These are phyloP conservation scores for Emericellopsis cladophorae DNA, from an alignment of 2,329 filamentous ascomycete genomes.

Conservation along the genomic window DNA sequence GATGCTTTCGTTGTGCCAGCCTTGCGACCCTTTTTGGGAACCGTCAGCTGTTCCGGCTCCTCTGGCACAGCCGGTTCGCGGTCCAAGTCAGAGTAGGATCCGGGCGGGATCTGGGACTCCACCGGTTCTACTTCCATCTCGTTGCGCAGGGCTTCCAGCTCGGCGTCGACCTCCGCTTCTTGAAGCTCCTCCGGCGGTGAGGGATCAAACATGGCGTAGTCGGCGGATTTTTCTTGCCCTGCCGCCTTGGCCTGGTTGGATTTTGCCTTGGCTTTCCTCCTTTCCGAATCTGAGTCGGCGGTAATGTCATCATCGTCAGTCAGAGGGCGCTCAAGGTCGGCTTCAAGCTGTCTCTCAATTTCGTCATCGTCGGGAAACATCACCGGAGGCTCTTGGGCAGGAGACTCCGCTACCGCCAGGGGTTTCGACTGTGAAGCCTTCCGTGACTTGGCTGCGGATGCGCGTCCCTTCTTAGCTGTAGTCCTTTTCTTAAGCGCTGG, in stretches of 20 bases:
- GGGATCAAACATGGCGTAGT: conserved; percentile 42
- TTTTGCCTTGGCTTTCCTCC: conserved; percentile 16
- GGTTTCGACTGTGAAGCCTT: conserved; percentile 16
- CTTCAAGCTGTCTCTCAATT: conserved; percentile 52
- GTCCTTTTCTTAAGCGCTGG: conserved; percentile 10
- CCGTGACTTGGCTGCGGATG: conserved; percentile 25
- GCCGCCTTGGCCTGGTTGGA: conserved; percentile 14
- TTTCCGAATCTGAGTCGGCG: conserved; percentile 31
- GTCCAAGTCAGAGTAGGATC: conserved; percentile 3
- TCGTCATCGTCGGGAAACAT: conserved; percentile 47
- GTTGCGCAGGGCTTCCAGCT: conserved; percentile 33
- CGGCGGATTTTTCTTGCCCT: conserved; percentile 16
- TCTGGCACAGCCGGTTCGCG: conserved; percentile 6
- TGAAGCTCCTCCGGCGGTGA: conserved; percentile 24
- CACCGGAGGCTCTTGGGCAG: conserved; percentile 27
- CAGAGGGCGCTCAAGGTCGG: conserved; percentile 45
- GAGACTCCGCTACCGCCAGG: conserved; percentile 32
- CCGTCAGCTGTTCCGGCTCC: conserved; percentile 20
- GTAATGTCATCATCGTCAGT: conserved; percentile 39
- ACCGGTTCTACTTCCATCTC: conserved; percentile 28
- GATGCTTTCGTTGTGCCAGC: conserved; percentile 35
- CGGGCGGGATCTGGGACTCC: conserved; percentile 2
- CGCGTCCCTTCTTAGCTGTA: conserved; percentile 29
- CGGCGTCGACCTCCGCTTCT: conserved; percentile 36
- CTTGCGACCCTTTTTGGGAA: conserved; percentile 44